Evolutionary conservation across 208 protist species (phyloP).

Genomic region (Sergeia podlipaevii): DNA sequence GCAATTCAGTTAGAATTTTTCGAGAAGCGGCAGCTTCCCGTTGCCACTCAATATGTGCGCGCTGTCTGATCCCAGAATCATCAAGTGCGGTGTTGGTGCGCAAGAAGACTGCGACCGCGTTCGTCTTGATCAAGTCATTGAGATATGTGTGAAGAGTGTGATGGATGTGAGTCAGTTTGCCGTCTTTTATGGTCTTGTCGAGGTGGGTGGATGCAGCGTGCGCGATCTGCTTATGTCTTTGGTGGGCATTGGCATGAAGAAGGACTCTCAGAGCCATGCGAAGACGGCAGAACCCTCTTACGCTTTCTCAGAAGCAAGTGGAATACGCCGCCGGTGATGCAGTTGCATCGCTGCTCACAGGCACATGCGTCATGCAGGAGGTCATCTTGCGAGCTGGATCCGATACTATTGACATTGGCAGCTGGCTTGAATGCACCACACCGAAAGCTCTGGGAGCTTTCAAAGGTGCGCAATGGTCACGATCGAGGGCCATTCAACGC

Average conservation of each 20-base stretch:
- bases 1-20: conserved; percentile 57
- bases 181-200: conserved; percentile 12
- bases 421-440: too few species aligned
- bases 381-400: too few species aligned
- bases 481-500: too few species aligned
- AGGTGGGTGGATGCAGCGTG: too few species aligned
- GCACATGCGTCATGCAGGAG: conserved; percentile 17
- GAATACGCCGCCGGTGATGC: conserved; percentile 55
- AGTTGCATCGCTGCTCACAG: conserved; percentile 36
- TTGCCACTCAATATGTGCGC: conserved; percentile 11
- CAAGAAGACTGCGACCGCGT: conserved; percentile 31
- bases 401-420: too few species aligned
- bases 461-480: too few species aligned
- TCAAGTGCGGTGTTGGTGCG: conserved; percentile 54
- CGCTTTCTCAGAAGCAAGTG: conserved; percentile 15
- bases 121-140: conserved; percentile 21
- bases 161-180: conserved; percentile 39
- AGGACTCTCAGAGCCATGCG: too few species aligned
- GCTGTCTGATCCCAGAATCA: conserved; percentile 22
- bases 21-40: conserved; percentile 21
- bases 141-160: conserved; percentile 23
- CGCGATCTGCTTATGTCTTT: too few species aligned
- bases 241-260: too few species aligned
- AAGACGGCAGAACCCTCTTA: too few species aligned
- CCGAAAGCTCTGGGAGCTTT: too few species aligned